phyloP scores from a whole-genome alignment of 2,329 filamentous ascomycete species.

The Byssochlamys sp. region DNA sequence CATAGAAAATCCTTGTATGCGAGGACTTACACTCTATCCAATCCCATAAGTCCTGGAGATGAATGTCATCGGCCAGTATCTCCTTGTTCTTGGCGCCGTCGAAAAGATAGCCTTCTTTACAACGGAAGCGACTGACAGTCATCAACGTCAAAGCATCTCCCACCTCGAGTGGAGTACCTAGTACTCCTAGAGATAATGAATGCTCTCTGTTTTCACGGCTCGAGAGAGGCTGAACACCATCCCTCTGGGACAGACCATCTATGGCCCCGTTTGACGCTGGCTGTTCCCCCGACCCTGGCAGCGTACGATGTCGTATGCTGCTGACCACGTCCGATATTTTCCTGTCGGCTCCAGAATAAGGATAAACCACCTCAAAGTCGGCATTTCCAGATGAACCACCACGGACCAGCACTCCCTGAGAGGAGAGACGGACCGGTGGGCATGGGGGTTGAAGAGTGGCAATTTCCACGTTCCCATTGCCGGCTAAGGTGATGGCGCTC shows the following conservation, averaged over 20 bases:
- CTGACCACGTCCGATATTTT: slow-evolving; percentile 21
- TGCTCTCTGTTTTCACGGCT: slow-evolving; percentile 32
- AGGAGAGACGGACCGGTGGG: slow-evolving; percentile 29
- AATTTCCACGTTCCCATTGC: slow-evolving; percentile 43
- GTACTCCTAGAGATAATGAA: slow-evolving; percentile 19
- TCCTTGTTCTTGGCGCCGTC: slow-evolving; percentile 46
- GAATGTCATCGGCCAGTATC: slow-evolving; percentile 47
- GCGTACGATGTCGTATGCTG: slow-evolving; percentile 18
- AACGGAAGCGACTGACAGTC: slow-evolving; percentile 38
- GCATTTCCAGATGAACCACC: slow-evolving; percentile 18
- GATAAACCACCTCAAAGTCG: slow-evolving; percentile 23
- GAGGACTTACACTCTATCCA: slow-evolving; percentile 43
- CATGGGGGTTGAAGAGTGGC: slow-evolving; percentile 37
- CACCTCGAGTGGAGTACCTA: slow-evolving; percentile 21
- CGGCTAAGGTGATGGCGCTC: slow-evolving; percentile 44
- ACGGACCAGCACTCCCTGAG: slow-evolving; percentile 25
- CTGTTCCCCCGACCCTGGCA: slow-evolving; percentile 10
- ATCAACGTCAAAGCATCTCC: slow-evolving; percentile 32
- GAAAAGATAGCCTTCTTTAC: slow-evolving; percentile 46
- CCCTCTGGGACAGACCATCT: slow-evolving; percentile 2
- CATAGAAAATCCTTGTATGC: neutral
- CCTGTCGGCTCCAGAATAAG: slow-evolving; percentile 17
- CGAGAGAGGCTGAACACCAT: slow-evolving; percentile 17
- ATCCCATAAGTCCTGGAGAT: slow-evolving; percentile 50
- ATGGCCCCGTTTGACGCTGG: slow-evolving; percentile 2